Conservation (phyloP, 1,284 basidiomycete genomes). For the Retiboletus flavoniger region DNA sequence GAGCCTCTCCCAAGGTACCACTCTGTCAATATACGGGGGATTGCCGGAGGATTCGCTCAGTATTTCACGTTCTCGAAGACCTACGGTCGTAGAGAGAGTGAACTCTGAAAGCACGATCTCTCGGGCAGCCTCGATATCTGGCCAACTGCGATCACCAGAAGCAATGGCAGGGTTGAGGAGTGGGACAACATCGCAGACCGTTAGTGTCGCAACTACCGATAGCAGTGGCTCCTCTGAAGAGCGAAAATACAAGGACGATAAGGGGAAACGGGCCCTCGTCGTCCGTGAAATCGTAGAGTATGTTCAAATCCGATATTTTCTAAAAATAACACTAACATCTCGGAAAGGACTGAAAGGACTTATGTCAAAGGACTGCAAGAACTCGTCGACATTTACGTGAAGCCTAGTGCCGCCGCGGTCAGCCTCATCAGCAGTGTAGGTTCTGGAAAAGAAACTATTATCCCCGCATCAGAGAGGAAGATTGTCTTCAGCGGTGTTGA, state of each 20-base stretch:
- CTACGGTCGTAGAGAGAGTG: slow-evolving; percentile 61
- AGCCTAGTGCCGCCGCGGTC: slow-evolving; percentile 73
- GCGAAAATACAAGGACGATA: slow-evolving; percentile 87
- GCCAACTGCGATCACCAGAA: slow-evolving; percentile 62
- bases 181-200: slow-evolving; percentile 59
- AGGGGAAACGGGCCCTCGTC: slow-evolving; percentile 73
- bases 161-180: slow-evolving; percentile 56
- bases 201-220: slow-evolving; percentile 73
- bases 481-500: slow-evolving; percentile 93
- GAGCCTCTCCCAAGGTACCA: slow-evolving; percentile 54
- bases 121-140: slow-evolving; percentile 41
- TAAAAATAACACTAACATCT: slow-evolving; percentile 12
- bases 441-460: slow-evolving; percentile 77
- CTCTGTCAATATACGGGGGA: slow-evolving; percentile 54
- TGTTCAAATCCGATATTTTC: slow-evolving; percentile 34
- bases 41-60: slow-evolving; percentile 41
- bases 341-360: slow-evolving; percentile 82
- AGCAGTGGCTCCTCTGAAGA: slow-evolving; percentile 67
- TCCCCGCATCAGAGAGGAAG: slow-evolving; percentile 87
- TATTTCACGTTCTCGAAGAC: slow-evolving; percentile 54
- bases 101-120: slow-evolving; percentile 42
- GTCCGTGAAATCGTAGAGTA: slow-evolving; percentile 86
- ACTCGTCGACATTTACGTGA: slow-evolving; percentile 94
- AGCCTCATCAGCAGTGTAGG: slow-evolving; percentile 67
- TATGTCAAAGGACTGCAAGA: slow-evolving; percentile 93